Percentiles rank a stretch among this genome's conserved stretches.
Evolutionary conservation across 805 yeast species (phyloP).

Genomic region (Saccharomyces kudriavzevii): DNA sequence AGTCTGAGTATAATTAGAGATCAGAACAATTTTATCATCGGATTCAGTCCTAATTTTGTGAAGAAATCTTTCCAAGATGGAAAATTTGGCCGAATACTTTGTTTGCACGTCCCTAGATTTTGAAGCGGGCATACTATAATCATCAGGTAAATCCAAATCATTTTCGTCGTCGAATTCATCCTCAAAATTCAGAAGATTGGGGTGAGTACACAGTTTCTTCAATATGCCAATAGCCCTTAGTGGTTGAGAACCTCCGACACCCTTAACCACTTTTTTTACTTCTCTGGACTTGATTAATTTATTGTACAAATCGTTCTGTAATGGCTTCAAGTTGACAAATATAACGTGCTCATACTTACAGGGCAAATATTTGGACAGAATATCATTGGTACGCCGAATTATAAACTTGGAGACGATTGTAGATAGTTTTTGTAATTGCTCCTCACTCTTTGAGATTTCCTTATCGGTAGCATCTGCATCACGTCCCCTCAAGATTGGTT

Average conservation of each 20-base stretch:
- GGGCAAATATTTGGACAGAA: slow-evolving; percentile 86
- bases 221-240: slow-evolving; percentile 81
- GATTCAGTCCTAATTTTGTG: slow-evolving; percentile 70
- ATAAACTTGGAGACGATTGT: slow-evolving; percentile 79
- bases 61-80: slow-evolving; percentile 76
- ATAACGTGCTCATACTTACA: slow-evolving; percentile 95
- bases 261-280: slow-evolving; percentile 45
- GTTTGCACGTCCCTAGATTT: slow-evolving; percentile 56
- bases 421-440: slow-evolving; percentile 61
- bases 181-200: slow-evolving; percentile 70
- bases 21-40: slow-evolving; percentile 88
- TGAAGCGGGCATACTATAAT: slow-evolving; percentile 36
- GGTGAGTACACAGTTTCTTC: slow-evolving; percentile 91
- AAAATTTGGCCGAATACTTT: slow-evolving; percentile 79
- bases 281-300: slow-evolving; percentile 76
- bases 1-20: slow-evolving; percentile 92
- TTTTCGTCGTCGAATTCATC: slow-evolving; percentile 57
- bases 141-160: slow-evolving; percentile 55
- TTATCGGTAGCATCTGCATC: slow-evolving; percentile 83
- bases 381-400: slow-evolving; percentile 91
- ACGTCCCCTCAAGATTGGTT: slow-evolving; percentile 71
- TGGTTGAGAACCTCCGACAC: slow-evolving; percentile 45
- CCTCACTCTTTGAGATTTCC: slow-evolving; percentile 62
- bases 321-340: slow-evolving; percentile 74
- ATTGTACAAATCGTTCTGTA: slow-evolving; percentile 64